These are phyloP conservation scores for Plasmodium relictum DNA, from an alignment of 169 alveolate genomes.

Conservation along the genomic window DNA sequence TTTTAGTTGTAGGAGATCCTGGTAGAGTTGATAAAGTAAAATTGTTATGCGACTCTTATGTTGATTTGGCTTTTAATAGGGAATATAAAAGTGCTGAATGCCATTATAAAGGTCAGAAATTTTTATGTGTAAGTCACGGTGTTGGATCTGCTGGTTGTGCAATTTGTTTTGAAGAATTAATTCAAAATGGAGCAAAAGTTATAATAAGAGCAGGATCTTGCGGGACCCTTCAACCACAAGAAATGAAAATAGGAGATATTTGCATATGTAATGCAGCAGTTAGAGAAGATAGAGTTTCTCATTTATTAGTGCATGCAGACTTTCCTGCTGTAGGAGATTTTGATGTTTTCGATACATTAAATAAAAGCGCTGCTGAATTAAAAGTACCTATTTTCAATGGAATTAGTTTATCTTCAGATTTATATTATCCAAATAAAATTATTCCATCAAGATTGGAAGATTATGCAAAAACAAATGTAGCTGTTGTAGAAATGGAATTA, in stretches of 20 bases:
- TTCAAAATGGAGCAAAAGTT: constrained; percentile 73
- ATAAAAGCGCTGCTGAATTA: constrained; percentile 63
- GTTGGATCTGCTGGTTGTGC: constrained; percentile 79
- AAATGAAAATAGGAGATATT: constrained; percentile 76
- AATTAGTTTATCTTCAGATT: constrained; percentile 66
- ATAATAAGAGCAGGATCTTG: constrained; percentile 78
- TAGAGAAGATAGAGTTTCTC: constrained; percentile 79
- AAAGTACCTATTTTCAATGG: constrained; percentile 46
- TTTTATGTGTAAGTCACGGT: constrained; percentile 78
- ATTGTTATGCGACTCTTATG: constrained; percentile 73
- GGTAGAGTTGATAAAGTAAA: constrained; percentile 77
- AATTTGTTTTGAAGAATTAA: constrained; percentile 76
- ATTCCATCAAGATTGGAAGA: constrained; percentile 41
- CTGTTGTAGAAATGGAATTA: constrained; percentile 78
- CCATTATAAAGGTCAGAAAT: constrained; percentile 68
- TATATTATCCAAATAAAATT: constrained; percentile 64
- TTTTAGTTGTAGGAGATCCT: constrained; percentile 79
- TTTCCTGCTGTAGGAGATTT: constrained; percentile 80
- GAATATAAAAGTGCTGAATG: constrained; percentile 76
- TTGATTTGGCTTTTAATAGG: constrained; percentile 71
- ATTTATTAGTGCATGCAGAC: constrained; percentile 46
- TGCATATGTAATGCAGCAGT: constrained; percentile 77
- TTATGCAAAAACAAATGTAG: constrained; percentile 74
- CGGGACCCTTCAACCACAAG: constrained; percentile 76
- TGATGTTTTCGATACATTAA: constrained; percentile 55